Conservation (phyloP, 768 basidiomycete species). For the Naganishia onofrii region DNA sequence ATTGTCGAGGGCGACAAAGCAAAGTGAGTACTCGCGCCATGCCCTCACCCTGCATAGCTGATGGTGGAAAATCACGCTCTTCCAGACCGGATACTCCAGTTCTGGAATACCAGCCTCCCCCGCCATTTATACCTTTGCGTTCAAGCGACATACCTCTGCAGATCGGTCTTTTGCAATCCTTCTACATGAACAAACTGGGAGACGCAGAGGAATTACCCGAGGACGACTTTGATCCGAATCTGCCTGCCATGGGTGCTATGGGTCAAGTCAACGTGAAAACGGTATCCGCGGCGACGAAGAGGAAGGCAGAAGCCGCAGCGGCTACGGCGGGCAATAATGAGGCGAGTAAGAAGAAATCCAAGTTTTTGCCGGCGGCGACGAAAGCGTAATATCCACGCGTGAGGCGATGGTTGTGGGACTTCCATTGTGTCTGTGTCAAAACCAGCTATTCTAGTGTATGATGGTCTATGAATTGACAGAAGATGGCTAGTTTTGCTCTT, state of each 20-base stretch:
- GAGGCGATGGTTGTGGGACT: too few relatives aligned
- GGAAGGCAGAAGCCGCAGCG: constrained; percentile 16
- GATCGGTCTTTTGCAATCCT: constrained; percentile 77
- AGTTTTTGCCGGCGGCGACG: constrained; percentile 1
- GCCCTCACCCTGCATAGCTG: background rate
- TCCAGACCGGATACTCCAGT: constrained; percentile 59
- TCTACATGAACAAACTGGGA: constrained; percentile 56
- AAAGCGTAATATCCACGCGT: background rate
- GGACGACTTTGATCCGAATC: constrained; percentile 43
- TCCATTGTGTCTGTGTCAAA: too few relatives aligned
- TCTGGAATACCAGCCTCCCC: constrained; percentile 76
- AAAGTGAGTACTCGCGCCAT: background rate
- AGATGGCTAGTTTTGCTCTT: too few relatives aligned
- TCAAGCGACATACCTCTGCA: constrained; percentile 67
- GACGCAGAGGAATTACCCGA: constrained; percentile 27
- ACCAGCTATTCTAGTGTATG: too few relatives aligned
- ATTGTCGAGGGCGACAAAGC: background rate
- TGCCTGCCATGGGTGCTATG: constrained; percentile 41
- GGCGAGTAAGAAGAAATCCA: constrained; percentile 23
- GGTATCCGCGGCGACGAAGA: constrained; percentile 12
- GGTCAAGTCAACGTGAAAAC: constrained; percentile 41
- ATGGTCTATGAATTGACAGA: too few relatives aligned
- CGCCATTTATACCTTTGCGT: constrained; percentile 71
- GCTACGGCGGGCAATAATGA: background rate
- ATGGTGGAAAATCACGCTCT: constrained; percentile 11